Percentiles rank a stretch among this genome's conserved stretches.
Conservation (phyloP, 2,329 filamentous ascomycete genomes). For the Ophiostoma pallidulum region DNA sequence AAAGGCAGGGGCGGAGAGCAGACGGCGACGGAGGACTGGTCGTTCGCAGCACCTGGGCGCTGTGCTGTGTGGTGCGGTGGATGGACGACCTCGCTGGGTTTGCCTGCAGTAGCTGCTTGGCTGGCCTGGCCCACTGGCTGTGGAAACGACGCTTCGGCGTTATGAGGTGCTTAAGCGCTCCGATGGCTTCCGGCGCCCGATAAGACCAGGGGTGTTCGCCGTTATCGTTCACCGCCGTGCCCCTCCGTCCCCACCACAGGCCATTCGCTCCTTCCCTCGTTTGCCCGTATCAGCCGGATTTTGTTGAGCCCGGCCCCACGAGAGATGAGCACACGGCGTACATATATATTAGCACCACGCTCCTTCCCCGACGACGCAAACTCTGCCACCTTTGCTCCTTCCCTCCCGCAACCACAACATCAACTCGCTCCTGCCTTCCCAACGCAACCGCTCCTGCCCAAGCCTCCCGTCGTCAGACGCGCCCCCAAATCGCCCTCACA, state of each 20-base stretch:
- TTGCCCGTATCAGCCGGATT: slow-evolving; percentile 1
- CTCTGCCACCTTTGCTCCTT: background rate
- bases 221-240: slow-evolving; percentile 1
- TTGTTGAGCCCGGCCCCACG: no score
- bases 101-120: slow-evolving; percentile 4
- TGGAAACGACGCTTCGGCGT: no score
- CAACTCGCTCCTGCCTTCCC: background rate
- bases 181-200: slow-evolving; percentile 5
- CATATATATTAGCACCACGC: background rate
- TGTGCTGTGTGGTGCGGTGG: no score
- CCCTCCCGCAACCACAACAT: background rate
- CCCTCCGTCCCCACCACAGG: slow-evolving; percentile 6
- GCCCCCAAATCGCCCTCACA: no score
- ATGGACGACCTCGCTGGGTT: background rate
- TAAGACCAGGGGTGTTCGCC: background rate
- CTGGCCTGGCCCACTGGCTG: background rate
- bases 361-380: background rate
- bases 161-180: background rate
- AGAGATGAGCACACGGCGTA: no score
- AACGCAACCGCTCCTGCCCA: no score
- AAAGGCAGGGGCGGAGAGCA: no score
- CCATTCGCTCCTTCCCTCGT: slow-evolving; percentile 2
- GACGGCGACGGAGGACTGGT: background rate
- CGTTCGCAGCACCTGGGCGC: background rate
- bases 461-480: no score